Percentiles rank a stretch among this genome's conserved stretches.
Conservation (phyloP, 1,284 basidiomycete species). For the Gomphus bonarii region DNA sequence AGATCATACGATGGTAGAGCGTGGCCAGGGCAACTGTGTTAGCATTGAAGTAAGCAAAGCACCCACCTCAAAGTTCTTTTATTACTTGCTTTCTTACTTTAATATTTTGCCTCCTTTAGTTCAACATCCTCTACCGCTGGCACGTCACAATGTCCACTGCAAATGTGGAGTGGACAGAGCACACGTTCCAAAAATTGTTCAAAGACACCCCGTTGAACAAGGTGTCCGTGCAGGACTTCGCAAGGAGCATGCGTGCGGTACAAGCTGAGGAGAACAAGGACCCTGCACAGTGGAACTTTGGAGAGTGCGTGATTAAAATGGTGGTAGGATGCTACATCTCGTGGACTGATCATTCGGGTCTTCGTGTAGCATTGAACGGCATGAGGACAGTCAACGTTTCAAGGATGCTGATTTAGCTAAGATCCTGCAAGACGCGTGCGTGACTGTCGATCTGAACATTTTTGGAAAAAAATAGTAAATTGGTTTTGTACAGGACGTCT, state of each 20-base stretch:
- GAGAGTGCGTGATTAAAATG: slow-evolving; percentile 18
- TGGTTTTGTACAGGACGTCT: slow-evolving; percentile 55
- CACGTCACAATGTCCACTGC: slow-evolving; percentile 61
- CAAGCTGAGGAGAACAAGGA: neutral
- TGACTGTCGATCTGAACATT: slow-evolving; percentile 9
- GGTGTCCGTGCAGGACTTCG: slow-evolving; percentile 52
- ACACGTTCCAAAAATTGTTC: slow-evolving; percentile 42
- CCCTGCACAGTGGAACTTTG: slow-evolving; percentile 16
- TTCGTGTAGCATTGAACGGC: slow-evolving; percentile 21
- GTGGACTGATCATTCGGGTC: neutral
- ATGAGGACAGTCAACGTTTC: slow-evolving; percentile 45
- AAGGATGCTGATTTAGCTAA: slow-evolving; percentile 63
- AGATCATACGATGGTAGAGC: slow-evolving; percentile 55
- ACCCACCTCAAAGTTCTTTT: slow-evolving; percentile 3
- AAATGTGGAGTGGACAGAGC: slow-evolving; percentile 60
- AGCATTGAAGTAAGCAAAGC: slow-evolving; percentile 52
- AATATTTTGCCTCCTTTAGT: slow-evolving; percentile 29
- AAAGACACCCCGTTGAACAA: slow-evolving; percentile 40
- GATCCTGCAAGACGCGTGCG: slow-evolving; percentile 59
- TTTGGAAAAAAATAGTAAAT: too few species aligned
- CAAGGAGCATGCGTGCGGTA: slow-evolving; percentile 7
- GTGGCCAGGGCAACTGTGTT: slow-evolving; percentile 67
- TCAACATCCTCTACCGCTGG: slow-evolving; percentile 79
- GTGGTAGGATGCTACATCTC: neutral
- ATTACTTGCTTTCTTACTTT: neutral